phyloP scores from a whole-genome alignment of 1,284 basidiomycete genomes.

The Grifola frondosa region DNA sequence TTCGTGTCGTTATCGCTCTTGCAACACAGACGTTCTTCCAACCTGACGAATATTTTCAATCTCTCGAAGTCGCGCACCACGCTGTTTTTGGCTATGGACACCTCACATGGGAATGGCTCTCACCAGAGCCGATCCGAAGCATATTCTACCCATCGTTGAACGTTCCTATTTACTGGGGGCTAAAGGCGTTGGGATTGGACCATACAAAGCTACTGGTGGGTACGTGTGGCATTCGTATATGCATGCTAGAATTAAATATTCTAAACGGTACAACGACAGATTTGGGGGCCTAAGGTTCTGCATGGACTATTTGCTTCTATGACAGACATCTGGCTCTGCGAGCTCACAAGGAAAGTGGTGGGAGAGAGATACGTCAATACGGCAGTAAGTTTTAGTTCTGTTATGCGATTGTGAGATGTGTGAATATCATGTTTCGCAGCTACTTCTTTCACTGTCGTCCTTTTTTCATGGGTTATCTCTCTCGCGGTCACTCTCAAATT shows the following conservation, averaged over 20 bases:
- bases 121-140: constrained; percentile 66
- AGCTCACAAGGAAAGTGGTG: constrained; percentile 60
- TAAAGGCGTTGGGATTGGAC: constrained; percentile 60
- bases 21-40: constrained; percentile 89
- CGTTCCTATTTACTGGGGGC: constrained; percentile 71
- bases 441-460: constrained; percentile 81
- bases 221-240: constrained; percentile 21
- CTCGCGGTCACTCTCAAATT: constrained; percentile 91
- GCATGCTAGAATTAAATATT: neutral
- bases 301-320: constrained; percentile 80
- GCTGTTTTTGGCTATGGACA: constrained; percentile 90
- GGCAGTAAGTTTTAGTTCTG: constrained; percentile 52
- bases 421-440: constrained; percentile 43
- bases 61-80: constrained; percentile 89
- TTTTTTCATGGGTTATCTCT: constrained; percentile 87
- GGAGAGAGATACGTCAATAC: constrained; percentile 59
- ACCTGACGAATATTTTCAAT: constrained; percentile 97
- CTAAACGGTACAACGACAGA: constrained; percentile 37
- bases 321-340: constrained; percentile 77
- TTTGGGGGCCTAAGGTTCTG: constrained; percentile 71
- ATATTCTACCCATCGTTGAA: constrained; percentile 78
- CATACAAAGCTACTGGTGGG: constrained; percentile 53
- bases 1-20: constrained; percentile 64
- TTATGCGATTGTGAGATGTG: neutral
- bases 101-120: constrained; percentile 96